These are phyloP conservation scores for Globisporangium iwayamae DNA, from an alignment of 352 stramenopile genomes.

Conservation along the genomic window DNA sequence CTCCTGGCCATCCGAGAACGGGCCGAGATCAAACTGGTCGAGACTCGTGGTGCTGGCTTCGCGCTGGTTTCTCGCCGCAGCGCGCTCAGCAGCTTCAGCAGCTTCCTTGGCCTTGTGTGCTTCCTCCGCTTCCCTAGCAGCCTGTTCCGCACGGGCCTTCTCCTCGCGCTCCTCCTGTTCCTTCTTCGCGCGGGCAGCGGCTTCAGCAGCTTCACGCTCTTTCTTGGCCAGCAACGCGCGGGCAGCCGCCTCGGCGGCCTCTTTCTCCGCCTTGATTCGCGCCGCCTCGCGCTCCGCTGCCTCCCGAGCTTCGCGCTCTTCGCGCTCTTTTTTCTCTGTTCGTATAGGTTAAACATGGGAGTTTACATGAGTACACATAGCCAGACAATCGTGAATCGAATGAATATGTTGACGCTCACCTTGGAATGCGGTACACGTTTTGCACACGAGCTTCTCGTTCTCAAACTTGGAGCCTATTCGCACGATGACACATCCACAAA, in stretches of 20 bases:
- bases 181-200: slow-evolving; percentile 34
- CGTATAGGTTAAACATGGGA: background rate
- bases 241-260: slow-evolving; percentile 40
- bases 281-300: slow-evolving; percentile 40
- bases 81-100: slow-evolving; percentile 21
- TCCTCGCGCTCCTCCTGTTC: slow-evolving; percentile 44
- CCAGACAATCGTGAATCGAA: background rate
- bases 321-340: slow-evolving; percentile 33
- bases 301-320: slow-evolving; percentile 49
- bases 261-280: slow-evolving; percentile 46
- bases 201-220: slow-evolving; percentile 45
- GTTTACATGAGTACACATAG: background rate
- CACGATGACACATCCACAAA: background rate
- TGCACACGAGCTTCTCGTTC: slow-evolving; percentile 55
- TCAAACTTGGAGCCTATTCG: slow-evolving; percentile 34
- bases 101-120: slow-evolving; percentile 17
- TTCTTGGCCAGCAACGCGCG: slow-evolving; percentile 39
- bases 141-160: slow-evolving; percentile 22
- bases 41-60: slow-evolving; percentile 39
- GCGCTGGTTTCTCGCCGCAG: slow-evolving; percentile 23
- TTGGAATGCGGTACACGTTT: slow-evolving; percentile 42
- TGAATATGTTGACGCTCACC: slow-evolving; percentile 22
- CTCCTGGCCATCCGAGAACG: slow-evolving; percentile 35
- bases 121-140: slow-evolving; percentile 22
- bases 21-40: slow-evolving; percentile 71